phyloP scores from a whole-genome alignment of 2,329 filamentous ascomycete genomes.

The Colletotrichum lentis region DNA sequence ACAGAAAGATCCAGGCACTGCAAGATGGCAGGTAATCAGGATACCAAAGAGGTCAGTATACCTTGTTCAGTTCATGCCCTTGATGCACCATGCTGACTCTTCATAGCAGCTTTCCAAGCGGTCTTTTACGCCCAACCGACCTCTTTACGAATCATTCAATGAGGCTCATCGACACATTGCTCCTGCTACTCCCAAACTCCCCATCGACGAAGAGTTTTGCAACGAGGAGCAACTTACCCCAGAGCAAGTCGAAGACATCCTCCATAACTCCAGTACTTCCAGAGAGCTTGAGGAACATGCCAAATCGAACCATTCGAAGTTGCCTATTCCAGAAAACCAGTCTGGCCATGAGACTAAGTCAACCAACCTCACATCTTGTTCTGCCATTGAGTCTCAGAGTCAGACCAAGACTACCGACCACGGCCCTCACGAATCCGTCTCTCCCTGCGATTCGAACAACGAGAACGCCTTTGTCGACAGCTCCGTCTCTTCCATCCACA shows the following conservation, averaged over 20 bases:
- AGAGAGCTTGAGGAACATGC: neutral
- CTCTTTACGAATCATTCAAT: constrained; percentile 32
- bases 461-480: constrained; percentile 26
- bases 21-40: constrained; percentile 9
- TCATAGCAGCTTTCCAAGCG: constrained; percentile 25
- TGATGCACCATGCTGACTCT: neutral
- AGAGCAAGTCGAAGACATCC: constrained; percentile 30
- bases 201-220: constrained; percentile 12
- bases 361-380: constrained; percentile 1
- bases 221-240: constrained; percentile 5
- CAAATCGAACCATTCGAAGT: neutral
- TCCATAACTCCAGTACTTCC: constrained; percentile 2
- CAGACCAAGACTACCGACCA: constrained; percentile 11
- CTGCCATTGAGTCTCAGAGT: constrained; percentile 7
- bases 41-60: constrained; percentile 4
- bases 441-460: constrained; percentile 9
- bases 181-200: constrained; percentile 13
- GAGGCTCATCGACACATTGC: constrained; percentile 36
- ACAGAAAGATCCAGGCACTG: neutral
- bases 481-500: constrained; percentile 2
- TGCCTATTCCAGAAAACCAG: neutral
- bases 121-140: constrained; percentile 33
- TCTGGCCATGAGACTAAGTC: constrained; percentile 5
- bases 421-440: neutral
- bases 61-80: neutral